Base-by-base conservation (phyloP, 768 basidiomycete species). In the Sporobolomyces roseus region DNA sequence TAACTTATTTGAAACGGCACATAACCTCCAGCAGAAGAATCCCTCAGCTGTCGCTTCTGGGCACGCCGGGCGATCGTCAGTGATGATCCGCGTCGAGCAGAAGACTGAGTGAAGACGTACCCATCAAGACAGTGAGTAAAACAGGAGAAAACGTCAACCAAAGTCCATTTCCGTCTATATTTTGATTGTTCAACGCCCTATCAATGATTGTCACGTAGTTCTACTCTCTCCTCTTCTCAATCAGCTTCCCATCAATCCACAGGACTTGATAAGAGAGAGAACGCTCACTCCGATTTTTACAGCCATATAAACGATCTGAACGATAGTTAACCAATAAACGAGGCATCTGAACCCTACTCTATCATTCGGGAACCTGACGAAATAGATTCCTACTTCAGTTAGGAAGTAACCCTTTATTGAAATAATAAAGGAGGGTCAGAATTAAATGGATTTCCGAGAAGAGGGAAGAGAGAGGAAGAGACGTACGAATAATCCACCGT, bases 21-120 rank as follows among this genome's bases (percentile, higher is more conserved):
- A 68, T 4, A 68, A 51, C 9, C 67, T 35, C 35, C 32, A 68
- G 23, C 35, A 45, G 61, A 68, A 68, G 32, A 58, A 68, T 12
- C 67, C 67, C 38, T 68, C 67, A 29, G 38, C 17, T 6, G 56
- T 45, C 0, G 61, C 67, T 54, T 63, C 25, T 25, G 23, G 54
- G 35, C 36, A 38, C 4, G 33, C 35, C 19, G 27, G 10, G 5
- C 3, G 35, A 17, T 53, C 35, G 10, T 33, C 52, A 6, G 17
- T 9, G 4, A 21, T 8, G 27, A 53, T 35, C 29, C 52, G 38
- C 9, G 38, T 9, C 9, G 38, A 41, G 38, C 45, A 46, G 45
- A 23, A 46, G 32, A 32, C 38, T 9, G 35, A 5, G 19, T 13
- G 52, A 23, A 21, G 52, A 52, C 54, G 6, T 4, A 58, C 56